Base-by-base conservation (phyloP, 371 early-diverging fungal genomes). In the Entomophthora muscae region DNA sequence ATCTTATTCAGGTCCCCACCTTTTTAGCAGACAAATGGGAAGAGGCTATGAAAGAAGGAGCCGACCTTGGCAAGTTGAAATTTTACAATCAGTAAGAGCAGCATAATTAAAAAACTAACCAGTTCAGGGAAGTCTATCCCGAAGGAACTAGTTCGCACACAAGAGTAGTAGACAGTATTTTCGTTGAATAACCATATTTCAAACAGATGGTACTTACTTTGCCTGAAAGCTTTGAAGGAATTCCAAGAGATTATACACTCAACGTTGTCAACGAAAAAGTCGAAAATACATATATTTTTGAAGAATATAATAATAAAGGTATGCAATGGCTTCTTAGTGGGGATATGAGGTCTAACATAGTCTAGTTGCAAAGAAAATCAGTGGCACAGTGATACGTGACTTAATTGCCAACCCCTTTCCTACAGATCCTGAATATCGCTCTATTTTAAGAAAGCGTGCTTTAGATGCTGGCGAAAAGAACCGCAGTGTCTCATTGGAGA, bases 21-120 rank as follows among this genome's bases (percentile, higher is more conserved):
- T 55, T 24, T 27, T 27, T 55, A 26, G 55, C 55, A n/a, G 55
- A 55, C 28, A 27, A n/a, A 24, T 55, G 55, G 55, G 55, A 55
- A 24, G 10, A 27, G 22, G 55, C 55, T 10, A 24, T 55, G 55
- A 21, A 55, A 55, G 55, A 55, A 21, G 55, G 55, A 27, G 28
- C 24, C 3, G 55, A 55, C 22, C 22, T 55, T 55, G 55, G 55
- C 28, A 55, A 55, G 55, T 5, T 55, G 24, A 55, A 55, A 55
- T 5, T 24, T 55, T 55, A 21, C 26, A 24, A n/a, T n/a, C 22
- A 27, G 55, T 55, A 55, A 55, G 28, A 3, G 24, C 5, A 10
- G 28, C 28, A 55, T 21, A 10, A 55, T 27, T 10, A n/a, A 55
- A 24, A 3, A 5, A 55, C n/a, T 10, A n/a, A 24, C 10, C 3